phyloP scores from a whole-genome alignment of 83 land plant species.

The Diphasiastrum complanatum region DNA sequence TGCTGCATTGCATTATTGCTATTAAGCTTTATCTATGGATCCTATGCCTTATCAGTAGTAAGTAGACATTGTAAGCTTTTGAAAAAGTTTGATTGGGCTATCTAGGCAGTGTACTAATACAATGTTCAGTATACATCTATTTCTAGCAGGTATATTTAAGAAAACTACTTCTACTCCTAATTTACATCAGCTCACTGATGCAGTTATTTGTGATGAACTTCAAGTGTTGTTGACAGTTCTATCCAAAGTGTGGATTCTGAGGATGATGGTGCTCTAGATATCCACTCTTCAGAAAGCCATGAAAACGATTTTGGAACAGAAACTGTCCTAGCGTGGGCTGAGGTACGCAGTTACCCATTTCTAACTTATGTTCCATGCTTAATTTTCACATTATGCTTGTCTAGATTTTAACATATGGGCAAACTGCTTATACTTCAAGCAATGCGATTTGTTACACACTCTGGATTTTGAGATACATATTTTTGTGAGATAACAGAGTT shows the following conservation, averaged over 20 bases:
- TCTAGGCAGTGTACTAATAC: no score
- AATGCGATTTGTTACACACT: no score
- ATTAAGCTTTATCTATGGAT: no score
- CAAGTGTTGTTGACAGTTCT: slow-evolving; percentile 47
- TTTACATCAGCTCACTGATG: background rate
- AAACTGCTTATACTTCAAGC: no score
- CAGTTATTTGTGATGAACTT: no score
- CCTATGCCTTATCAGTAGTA: no score
- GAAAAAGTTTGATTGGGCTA: no score
- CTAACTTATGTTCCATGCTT: background rate
- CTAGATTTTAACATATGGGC: background rate
- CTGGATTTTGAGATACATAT: no score
- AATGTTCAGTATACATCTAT: no score
- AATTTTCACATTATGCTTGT: background rate
- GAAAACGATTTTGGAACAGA: slow-evolving; percentile 47
- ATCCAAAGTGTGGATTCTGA: slow-evolving; percentile 65
- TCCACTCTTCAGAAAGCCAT: slow-evolving; percentile 28
- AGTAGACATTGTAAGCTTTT: no score
- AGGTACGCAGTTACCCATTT: slow-evolving; percentile 31
- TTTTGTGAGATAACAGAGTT: no score
- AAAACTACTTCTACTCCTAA: background rate
- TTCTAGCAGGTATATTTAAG: background rate
- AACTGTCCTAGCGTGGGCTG: slow-evolving; percentile 73
- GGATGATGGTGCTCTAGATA: slow-evolving; percentile 54
- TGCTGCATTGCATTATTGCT: no score